phyloP scores from a whole-genome alignment of 2,329 filamentous ascomycete species.

The Nemania sp. region DNA sequence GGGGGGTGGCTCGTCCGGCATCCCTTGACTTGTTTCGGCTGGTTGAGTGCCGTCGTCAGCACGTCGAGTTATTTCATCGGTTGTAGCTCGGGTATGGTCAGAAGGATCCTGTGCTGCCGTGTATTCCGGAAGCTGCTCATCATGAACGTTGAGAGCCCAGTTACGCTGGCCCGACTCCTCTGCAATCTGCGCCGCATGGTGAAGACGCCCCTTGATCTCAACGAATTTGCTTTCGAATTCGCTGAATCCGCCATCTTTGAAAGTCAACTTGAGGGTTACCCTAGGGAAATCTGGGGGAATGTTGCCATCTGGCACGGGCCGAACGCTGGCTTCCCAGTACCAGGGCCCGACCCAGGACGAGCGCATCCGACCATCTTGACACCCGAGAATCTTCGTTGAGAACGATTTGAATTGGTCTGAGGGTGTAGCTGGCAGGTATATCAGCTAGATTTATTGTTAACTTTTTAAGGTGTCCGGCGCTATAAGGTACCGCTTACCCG shows the following conservation, averaged over 20 bases:
- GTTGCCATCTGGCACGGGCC: slow-evolving; percentile 84
- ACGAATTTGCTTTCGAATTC: slow-evolving; percentile 89
- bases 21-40: slow-evolving; percentile 50
- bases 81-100: slow-evolving; percentile 34
- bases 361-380: slow-evolving; percentile 86
- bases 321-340: slow-evolving; percentile 84
- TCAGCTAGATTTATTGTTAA: slow-evolving; percentile 67
- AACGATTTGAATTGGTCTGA: slow-evolving; percentile 84
- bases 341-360: slow-evolving; percentile 95
- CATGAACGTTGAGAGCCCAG: slow-evolving; percentile 68
- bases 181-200: slow-evolving; percentile 82
- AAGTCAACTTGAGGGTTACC: slow-evolving; percentile 85
- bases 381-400: slow-evolving; percentile 86
- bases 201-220: slow-evolving; percentile 83
- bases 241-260: slow-evolving; percentile 95
- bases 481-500: slow-evolving; percentile 68
- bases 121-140: slow-evolving; percentile 91
- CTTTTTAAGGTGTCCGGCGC: slow-evolving; percentile 6
- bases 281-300: slow-evolving; percentile 79
- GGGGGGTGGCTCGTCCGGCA: slow-evolving; percentile 83
- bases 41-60: slow-evolving; percentile 45
- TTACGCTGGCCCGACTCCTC: slow-evolving; percentile 73
- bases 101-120: slow-evolving; percentile 66
- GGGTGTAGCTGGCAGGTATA: slow-evolving; percentile 83
- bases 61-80: slow-evolving; percentile 45